Evolutionary conservation across 2,329 filamentous ascomycete genomes (phyloP).

Genomic region (Herpotrichia juniperi): DNA sequence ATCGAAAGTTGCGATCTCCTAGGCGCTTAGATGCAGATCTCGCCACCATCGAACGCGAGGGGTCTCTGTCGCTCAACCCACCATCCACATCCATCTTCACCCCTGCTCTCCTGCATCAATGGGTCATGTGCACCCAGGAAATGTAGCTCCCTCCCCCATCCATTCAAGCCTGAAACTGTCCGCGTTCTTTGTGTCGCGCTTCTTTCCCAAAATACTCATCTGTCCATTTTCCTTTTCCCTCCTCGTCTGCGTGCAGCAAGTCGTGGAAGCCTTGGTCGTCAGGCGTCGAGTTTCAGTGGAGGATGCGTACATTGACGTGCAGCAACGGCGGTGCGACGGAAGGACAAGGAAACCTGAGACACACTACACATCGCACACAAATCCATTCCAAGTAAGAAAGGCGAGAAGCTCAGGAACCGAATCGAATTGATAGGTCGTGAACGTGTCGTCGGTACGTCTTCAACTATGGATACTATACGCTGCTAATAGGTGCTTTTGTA

Average conservation of each 20-base stretch:
- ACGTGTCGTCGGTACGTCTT: constrained; percentile 16
- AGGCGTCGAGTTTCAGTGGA: constrained; percentile 23
- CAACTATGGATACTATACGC: constrained; percentile 39
- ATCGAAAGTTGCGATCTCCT: background rate
- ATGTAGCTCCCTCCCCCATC: constrained; percentile 23
- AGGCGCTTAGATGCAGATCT: constrained; percentile 27
- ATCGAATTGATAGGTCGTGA: constrained; percentile 22
- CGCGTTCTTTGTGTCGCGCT: constrained; percentile 35
- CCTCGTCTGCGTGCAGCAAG: constrained; percentile 34
- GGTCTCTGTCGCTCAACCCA: no score
- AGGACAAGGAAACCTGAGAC: constrained; percentile 23
- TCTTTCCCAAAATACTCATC: constrained; percentile 22
- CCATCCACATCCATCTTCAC: constrained; percentile 3
- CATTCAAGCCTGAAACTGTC: constrained; percentile 36
- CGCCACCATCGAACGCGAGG: no score
- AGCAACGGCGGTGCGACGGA: constrained; percentile 30
- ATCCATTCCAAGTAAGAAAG: background rate
- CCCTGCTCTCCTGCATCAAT: constrained; percentile 32
- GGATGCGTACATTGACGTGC: constrained; percentile 28
- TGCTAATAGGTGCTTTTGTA: constrained; percentile 45
- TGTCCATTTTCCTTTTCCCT: constrained; percentile 27
- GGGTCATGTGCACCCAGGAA: constrained; percentile 26
- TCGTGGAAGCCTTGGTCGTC: constrained; percentile 21
- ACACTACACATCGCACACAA: constrained; percentile 3
- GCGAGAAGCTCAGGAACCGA: constrained; percentile 13